Evolutionary conservation across 805 yeast species (phyloP), one percentile per base, ranked within the genome.

Genomic region (Candida awuae): DNA sequence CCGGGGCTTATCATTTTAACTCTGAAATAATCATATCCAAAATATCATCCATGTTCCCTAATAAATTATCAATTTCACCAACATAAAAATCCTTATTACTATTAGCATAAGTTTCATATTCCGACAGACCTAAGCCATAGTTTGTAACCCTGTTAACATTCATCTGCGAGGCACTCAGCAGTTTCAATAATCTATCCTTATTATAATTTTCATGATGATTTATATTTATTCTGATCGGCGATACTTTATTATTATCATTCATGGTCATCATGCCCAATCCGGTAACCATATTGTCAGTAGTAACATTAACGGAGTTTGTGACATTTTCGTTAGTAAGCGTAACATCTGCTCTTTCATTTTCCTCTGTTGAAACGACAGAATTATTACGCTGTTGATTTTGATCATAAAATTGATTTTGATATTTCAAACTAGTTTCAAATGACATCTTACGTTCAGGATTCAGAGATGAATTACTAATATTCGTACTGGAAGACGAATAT

Each of bases 251-350:
- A 40, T n/a, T 32, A 17, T 40, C 39, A 35, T 27, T 17, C 9
- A 36, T 23, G 7, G 37, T 40, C 40, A 32, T 35, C 43, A 40
- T 40, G 8, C 43, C 43, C 34, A 40, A 34, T n/a, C 43, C 43
- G 3, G 43, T 40, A 14, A 40, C 39, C 3, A 32, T 8, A 21
- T 36, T 40, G 4, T 36, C 34, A 19, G 8, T 15, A 18, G 19
- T 21, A 15, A 27, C 14, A 12, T 10, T 19, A 20, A 9, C 15
- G 20, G n/a, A 16, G 16, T 12, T 23, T 27, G 27, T 18, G 6
- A 8, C 12, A 14, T 34, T 34, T 15, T n/a, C 35, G 21, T 37
- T 37, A 3, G 40, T 37, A 12, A 37, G 30, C 10, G 40, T 37
- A 14, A 37, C 30, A 32, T 37, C 40, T 8, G 40, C 40, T 8